A percentile compares a stretch with the other conserved stretches of the same genome.
These are phyloP conservation scores for Paramarasmius palmivorus DNA, from an alignment of 1,284 basidiomycete species.

Conservation along the genomic window DNA sequence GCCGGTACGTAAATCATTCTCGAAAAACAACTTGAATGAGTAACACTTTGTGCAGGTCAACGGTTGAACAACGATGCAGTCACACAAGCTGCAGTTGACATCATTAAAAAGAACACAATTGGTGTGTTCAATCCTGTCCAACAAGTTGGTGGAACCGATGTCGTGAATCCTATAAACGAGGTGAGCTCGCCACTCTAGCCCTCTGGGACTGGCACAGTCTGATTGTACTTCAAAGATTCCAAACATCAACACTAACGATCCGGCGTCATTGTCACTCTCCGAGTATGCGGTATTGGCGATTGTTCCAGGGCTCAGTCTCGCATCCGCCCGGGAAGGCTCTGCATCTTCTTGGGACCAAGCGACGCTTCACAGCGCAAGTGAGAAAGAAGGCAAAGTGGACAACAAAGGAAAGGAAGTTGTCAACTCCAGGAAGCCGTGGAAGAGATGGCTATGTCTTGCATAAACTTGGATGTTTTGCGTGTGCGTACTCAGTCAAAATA, in stretches of 20 bases:
- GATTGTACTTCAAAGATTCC: slow-evolving; percentile 31
- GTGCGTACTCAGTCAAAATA: too few species aligned
- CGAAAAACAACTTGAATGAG: not conserved
- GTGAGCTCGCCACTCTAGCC: slow-evolving; percentile 19
- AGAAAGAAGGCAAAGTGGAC: not conserved
- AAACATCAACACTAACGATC: slow-evolving; percentile 40
- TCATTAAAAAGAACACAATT: slow-evolving; percentile 33
- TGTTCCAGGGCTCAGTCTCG: slow-evolving; percentile 32
- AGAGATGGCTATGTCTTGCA: slow-evolving; percentile 4
- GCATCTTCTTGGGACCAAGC: not conserved
- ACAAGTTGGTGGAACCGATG: slow-evolving; percentile 38
- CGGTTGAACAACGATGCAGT: slow-evolving; percentile 34
- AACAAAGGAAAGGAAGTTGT: not conserved
- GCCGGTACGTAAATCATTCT: slow-evolving; percentile 27
- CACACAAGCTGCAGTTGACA: slow-evolving; percentile 39
- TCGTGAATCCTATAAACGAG: slow-evolving; percentile 37
- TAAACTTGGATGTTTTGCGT: too few species aligned
- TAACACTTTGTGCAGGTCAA: slow-evolving; percentile 21
- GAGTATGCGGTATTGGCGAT: slow-evolving; percentile 41
- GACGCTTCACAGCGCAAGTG: not conserved
- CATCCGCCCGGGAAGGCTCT: not conserved
- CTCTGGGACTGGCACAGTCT: not conserved
- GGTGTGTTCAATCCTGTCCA: slow-evolving; percentile 35
- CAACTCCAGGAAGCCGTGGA: not conserved
- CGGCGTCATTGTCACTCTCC: slow-evolving; percentile 34